A percentile compares a stretch with the other conserved stretches of the same genome.
phyloP scores from a whole-genome alignment of 2,329 filamentous ascomycete species.

The Cordyceps javanica region DNA sequence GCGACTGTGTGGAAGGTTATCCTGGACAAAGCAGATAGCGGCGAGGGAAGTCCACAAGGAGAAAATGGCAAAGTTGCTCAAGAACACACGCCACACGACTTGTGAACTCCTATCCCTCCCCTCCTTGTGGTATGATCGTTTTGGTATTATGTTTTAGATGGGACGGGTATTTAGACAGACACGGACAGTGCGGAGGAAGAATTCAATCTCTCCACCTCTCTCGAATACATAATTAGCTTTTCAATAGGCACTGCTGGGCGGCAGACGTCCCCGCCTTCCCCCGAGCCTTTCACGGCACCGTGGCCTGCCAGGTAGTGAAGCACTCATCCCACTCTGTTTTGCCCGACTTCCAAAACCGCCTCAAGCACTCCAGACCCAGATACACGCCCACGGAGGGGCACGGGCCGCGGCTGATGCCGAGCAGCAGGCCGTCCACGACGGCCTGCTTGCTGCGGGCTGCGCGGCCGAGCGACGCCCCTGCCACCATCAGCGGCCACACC shows the following conservation, averaged over 20 bases:
- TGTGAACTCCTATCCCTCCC: slow-evolving; percentile 4
- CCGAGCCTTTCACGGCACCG: not conserved
- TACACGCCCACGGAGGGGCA: not conserved
- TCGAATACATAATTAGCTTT: not conserved
- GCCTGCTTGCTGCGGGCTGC: not conserved
- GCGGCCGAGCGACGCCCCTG: not conserved
- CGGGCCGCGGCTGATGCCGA: not conserved
- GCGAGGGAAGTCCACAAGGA: not conserved
- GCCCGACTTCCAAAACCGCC: not conserved
- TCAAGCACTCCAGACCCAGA: not conserved
- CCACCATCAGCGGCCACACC: not conserved
- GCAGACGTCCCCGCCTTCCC: not conserved
- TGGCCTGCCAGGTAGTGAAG: not conserved
- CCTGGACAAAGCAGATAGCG: not conserved
- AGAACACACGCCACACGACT: not conserved
- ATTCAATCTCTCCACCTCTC: not conserved
- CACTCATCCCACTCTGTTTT: slow-evolving; percentile 2
- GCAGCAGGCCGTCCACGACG: not conserved
- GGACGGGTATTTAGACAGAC: not conserved
- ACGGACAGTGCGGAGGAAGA: not conserved
- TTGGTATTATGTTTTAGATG: slow-evolving; percentile 1
- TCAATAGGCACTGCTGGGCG: not conserved
- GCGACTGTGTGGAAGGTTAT: not conserved
- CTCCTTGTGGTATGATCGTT: not conserved
- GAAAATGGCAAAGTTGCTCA: not conserved